These are phyloP conservation scores for Backusella parvicylindrica DNA, from an alignment of 192 early-diverging fungal species.

Conservation along the genomic window DNA sequence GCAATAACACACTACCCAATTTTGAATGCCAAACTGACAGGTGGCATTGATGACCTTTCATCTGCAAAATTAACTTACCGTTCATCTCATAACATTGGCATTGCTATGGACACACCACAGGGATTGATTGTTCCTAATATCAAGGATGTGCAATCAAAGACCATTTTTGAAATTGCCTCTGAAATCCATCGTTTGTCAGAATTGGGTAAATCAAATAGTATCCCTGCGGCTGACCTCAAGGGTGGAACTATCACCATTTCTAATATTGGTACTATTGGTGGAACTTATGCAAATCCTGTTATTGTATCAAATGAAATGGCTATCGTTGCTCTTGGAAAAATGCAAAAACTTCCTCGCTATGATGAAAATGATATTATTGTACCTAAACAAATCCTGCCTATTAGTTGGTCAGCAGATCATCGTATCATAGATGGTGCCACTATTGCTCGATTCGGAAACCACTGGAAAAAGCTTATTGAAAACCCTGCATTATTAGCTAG, in stretches of 20 bases:
- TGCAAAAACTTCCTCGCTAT: constrained; percentile 81
- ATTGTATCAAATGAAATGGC: constrained; percentile 84
- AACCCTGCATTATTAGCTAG: constrained; percentile 75
- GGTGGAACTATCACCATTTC: constrained; percentile 91
- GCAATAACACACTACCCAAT: constrained; percentile 84
- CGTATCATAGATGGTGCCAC: constrained; percentile 95
- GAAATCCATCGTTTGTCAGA: constrained; percentile 76
- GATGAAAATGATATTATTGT: constrained; percentile 63
- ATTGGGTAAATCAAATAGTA: constrained; percentile 55
- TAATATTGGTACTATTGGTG: constrained; percentile 94
- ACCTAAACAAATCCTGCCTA: constrained; percentile 66
- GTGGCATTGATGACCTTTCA: constrained; percentile 34
- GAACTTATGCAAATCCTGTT: constrained; percentile 85
- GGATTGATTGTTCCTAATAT: constrained; percentile 93
- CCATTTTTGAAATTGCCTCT: constrained; percentile 84
- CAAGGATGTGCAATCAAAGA: constrained; percentile 84
- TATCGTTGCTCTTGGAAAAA: constrained; percentile 87
- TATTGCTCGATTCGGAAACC: constrained; percentile 83
- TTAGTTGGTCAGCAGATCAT: constrained; percentile 96
- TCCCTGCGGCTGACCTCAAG: constrained; percentile 66
- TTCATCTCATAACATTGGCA: constrained; percentile 83
- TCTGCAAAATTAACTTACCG: constrained; percentile 67
- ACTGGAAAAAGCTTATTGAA: constrained; percentile 87
- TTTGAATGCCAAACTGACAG: constrained; percentile 71
- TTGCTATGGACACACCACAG: constrained; percentile 97